Conservation (phyloP, 495 filamentous ascomycete species). For the Neurospora hispaniola region DNA sequence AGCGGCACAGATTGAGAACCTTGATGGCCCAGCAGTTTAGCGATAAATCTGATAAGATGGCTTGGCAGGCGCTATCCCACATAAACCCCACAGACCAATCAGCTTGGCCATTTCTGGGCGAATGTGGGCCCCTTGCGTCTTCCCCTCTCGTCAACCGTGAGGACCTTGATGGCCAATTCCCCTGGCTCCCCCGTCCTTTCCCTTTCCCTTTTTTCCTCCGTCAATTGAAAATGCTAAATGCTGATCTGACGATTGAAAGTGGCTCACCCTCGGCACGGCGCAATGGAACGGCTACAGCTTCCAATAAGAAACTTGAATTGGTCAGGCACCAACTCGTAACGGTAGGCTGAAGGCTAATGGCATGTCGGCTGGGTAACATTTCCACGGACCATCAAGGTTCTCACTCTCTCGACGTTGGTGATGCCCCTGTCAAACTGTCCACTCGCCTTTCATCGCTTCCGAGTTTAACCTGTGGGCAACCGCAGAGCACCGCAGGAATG, state of each 20-base stretch:
- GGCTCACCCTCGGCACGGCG: background rate
- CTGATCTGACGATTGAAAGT: background rate
- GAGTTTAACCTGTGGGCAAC: background rate
- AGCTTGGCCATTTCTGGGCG: background rate
- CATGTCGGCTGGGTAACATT: background rate
- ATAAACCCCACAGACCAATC: background rate
- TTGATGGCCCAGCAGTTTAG: slow-evolving; percentile 8
- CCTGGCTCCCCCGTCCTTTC: background rate
- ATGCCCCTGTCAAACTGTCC: background rate
- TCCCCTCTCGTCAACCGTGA: background rate
- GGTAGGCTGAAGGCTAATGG: too few relatives aligned
- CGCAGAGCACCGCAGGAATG: background rate
- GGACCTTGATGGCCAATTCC: background rate
- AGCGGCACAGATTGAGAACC: slow-evolving; percentile 4
- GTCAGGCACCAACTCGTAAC: background rate
- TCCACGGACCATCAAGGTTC: background rate
- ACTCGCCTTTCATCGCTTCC: background rate
- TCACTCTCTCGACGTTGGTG: background rate
- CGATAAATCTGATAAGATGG: slow-evolving; percentile 12
- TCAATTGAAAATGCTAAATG: background rate
- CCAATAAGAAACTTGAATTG: background rate
- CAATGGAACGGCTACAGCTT: background rate
- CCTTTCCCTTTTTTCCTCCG: background rate
- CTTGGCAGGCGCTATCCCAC: background rate
- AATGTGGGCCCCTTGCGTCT: background rate